Evolutionary conservation across 805 yeast genomes (phyloP).

Genomic region (Wickerhamomyces pijperi): DNA sequence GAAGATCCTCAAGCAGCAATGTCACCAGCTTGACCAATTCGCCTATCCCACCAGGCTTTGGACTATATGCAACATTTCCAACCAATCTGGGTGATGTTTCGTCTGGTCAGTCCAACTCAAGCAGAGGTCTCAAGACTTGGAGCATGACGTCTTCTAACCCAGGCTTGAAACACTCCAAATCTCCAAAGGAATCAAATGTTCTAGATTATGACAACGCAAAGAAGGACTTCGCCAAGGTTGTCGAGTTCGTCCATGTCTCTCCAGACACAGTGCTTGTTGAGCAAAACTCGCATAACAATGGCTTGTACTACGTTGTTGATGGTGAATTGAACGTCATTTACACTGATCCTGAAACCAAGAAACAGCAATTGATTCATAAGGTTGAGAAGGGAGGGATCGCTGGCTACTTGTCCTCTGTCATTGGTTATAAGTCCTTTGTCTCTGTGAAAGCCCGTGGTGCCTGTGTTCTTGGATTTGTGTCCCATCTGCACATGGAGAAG

Average conservation of each 20-base stretch:
- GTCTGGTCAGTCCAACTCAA: too few relatives aligned
- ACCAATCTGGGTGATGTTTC: too few relatives aligned
- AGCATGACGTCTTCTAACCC: neutral
- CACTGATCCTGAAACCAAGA: conserved; percentile 20
- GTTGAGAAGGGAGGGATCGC: conserved; percentile 74
- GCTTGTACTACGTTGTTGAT: conserved; percentile 69
- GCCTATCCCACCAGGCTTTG: conserved; percentile 10
- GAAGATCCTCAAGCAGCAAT: conserved; percentile 14
- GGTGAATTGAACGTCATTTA: conserved; percentile 63
- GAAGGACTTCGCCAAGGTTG: conserved; percentile 43
- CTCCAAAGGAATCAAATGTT: conserved; percentile 1
- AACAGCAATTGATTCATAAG: conserved; percentile 37
- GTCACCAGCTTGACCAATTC: conserved; percentile 10
- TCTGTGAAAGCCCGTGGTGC: conserved; percentile 52
- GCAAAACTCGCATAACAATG: conserved; percentile 58
- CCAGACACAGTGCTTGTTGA: conserved; percentile 48
- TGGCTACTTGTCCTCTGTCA: conserved; percentile 73
- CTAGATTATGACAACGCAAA: conserved; percentile 40
- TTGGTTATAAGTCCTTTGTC: conserved; percentile 73
- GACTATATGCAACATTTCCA: conserved; percentile 7
- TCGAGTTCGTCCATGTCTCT: conserved; percentile 43
- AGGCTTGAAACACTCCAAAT: too few relatives aligned
- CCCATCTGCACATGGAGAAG: conserved; percentile 49
- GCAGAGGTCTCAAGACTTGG: neutral
- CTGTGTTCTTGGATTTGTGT: conserved; percentile 60